Evolutionary conservation across 495 filamentous ascomycete species (phyloP).

Genomic region (Trypethelium eluteriae): DNA sequence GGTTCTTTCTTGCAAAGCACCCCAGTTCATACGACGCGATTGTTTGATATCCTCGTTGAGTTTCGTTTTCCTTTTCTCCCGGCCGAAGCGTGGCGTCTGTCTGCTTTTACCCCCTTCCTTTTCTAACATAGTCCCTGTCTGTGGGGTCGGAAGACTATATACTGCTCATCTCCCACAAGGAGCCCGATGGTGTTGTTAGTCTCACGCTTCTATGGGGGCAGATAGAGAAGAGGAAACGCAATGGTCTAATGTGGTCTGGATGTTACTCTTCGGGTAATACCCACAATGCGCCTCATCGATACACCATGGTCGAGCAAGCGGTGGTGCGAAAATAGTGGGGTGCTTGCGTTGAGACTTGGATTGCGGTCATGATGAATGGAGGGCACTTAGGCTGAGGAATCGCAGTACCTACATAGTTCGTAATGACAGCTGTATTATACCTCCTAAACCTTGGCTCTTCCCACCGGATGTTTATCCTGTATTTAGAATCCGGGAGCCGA

Average conservation of each 20-base stretch:
- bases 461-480: too few relatives aligned
- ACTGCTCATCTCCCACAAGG: not conserved
- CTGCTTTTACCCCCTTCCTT: not conserved
- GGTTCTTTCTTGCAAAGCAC: not conserved
- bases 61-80: not conserved
- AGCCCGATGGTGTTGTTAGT: not conserved
- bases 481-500: too few relatives aligned
- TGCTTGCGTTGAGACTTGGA: not conserved
- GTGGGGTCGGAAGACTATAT: not conserved
- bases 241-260: not conserved
- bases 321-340: not conserved
- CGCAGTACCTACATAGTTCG: constrained; percentile 1
- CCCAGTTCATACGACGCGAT: not conserved
- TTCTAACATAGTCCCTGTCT: not conserved
- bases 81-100: constrained; percentile 4
- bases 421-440: constrained; percentile 10
- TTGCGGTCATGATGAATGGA: not conserved
- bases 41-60: not conserved
- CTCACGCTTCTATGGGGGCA: not conserved
- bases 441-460: not conserved
- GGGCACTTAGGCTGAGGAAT: not conserved
- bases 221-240: not conserved
- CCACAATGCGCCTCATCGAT: not conserved
- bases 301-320: not conserved
- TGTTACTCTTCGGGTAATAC: not conserved